Percentiles rank a stretch among this genome's conserved stretches.
Conservation (phyloP, 2,329 filamentous ascomycete genomes). For the Colletotrichum gigasporum region DNA sequence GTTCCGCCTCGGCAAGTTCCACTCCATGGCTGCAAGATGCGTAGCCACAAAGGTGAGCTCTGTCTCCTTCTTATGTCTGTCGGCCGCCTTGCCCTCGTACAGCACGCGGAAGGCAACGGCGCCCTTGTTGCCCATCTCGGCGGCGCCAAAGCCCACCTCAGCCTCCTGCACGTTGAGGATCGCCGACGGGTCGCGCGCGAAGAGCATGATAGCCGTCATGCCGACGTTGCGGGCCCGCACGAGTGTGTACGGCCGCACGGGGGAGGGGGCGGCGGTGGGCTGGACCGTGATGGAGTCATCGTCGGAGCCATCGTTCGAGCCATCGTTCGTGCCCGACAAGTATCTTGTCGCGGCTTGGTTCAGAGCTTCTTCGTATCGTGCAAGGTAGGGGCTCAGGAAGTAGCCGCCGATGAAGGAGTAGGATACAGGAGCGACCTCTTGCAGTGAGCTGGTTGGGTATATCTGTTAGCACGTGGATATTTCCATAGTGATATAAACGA, state of each 20-base stretch:
- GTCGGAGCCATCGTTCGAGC: conserved; percentile 36
- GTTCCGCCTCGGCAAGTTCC: conserved; percentile 78
- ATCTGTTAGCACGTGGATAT: background rate
- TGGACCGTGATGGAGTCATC: conserved; percentile 32
- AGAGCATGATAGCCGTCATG: conserved; percentile 90
- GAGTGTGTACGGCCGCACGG: conserved; percentile 69
- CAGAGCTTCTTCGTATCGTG: conserved; percentile 76
- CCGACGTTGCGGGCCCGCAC: conserved; percentile 80
- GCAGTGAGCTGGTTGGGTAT: conserved; percentile 70
- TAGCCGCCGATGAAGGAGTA: conserved; percentile 88
- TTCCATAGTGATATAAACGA: background rate
- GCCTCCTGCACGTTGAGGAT: conserved; percentile 78
- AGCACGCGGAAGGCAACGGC: conserved; percentile 82
- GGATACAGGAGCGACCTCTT: conserved; percentile 88
- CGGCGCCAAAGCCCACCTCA: conserved; percentile 84
- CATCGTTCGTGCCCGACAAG: conserved; percentile 25
- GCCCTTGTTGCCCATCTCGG: conserved; percentile 95
- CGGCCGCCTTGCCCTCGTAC: conserved; percentile 53
- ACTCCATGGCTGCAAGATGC: conserved; percentile 90
- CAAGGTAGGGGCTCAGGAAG: conserved; percentile 79
- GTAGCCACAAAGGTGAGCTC: conserved; percentile 87
- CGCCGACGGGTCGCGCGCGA: conserved; percentile 71
- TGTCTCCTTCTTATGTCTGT: conserved; percentile 50
- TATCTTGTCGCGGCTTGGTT: conserved; percentile 68
- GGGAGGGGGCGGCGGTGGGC: conserved; percentile 15